Percentiles rank a stretch among this genome's conserved stretches.
These are phyloP conservation scores for Tuber calosporum DNA, from an alignment of 495 filamentous ascomycete species.

Conservation along the genomic window DNA sequence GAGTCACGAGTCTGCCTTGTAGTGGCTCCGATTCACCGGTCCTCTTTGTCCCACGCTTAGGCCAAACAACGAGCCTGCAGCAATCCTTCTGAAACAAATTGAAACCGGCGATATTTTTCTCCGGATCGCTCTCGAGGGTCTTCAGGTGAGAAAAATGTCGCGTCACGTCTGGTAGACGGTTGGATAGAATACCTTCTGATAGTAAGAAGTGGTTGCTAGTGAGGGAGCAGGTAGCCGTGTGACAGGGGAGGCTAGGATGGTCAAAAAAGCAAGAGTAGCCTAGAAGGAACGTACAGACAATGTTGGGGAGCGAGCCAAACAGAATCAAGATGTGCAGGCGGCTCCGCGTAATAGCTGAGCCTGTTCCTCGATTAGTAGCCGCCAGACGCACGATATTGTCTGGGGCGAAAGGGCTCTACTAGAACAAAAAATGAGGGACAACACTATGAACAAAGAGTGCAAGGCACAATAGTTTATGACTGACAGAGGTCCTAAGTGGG, in stretches of 20 bases:
- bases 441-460: conserved; percentile 2
- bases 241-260: conserved; percentile 20
- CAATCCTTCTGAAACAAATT: conserved; percentile 32
- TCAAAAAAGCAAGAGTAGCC: conserved; percentile 19
- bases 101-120: conserved; percentile 16
- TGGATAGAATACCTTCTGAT: conserved; percentile 22
- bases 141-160: conserved; percentile 16
- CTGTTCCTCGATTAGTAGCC: conserved; percentile 2
- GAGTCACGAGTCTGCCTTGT: conserved; percentile 29
- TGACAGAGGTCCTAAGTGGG: neutral
- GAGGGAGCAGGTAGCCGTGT: conserved; percentile 18
- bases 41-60: conserved; percentile 32
- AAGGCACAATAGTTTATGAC: conserved; percentile 1
- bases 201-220: conserved; percentile 28
- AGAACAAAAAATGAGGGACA: neutral
- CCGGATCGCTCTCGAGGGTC: conserved; percentile 16
- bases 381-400: conserved; percentile 1
- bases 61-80: conserved; percentile 33
- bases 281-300: conserved; percentile 35
- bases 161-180: conserved; percentile 19
- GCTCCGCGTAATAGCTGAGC: conserved; percentile 27
- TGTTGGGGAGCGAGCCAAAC: conserved; percentile 21
- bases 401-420: neutral
- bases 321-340: conserved; percentile 27
- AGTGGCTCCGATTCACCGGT: conserved; percentile 24